Evolutionary conservation across 768 basidiomycete species (phyloP).

Genomic region (Epithele typhae): DNA sequence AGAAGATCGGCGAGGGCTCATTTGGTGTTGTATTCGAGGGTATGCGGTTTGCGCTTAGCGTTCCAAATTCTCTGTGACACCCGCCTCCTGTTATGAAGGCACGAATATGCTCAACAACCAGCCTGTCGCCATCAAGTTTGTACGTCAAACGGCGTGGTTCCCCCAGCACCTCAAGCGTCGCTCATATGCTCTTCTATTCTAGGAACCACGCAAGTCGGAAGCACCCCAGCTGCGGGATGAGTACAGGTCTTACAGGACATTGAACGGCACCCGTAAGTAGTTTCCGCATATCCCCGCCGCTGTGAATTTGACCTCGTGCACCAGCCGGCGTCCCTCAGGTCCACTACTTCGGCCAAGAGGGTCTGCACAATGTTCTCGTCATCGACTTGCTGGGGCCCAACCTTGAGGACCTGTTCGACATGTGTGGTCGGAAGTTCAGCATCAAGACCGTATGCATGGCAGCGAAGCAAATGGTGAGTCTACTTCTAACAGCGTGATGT

Average conservation of each 20-base stretch:
- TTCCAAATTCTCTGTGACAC: no score
- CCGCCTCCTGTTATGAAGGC: constrained; percentile 40
- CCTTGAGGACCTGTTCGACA: constrained; percentile 96
- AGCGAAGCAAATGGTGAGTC: constrained; percentile 93
- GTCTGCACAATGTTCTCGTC: constrained; percentile 92
- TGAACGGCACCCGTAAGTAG: constrained; percentile 81
- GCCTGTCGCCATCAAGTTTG: constrained; percentile 97
- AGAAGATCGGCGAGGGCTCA: constrained; percentile 99
- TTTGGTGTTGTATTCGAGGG: constrained; percentile 98
- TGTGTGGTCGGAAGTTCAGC: constrained; percentile 97
- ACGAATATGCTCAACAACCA: constrained; percentile 79
- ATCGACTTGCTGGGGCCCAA: constrained; percentile 97
- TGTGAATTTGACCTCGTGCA: background rate
- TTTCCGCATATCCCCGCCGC: constrained; percentile 2
- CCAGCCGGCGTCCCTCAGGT: constrained; percentile 95
- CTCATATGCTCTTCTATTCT: constrained; percentile 4
- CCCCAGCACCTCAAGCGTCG: background rate
- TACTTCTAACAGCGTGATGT: background rate
- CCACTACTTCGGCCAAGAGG: constrained; percentile 98
- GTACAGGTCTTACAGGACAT: constrained; percentile 93
- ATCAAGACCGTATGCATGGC: constrained; percentile 99
- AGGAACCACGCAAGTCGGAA: constrained; percentile 96
- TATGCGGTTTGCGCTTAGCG: constrained; percentile 28
- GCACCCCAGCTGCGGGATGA: constrained; percentile 97
- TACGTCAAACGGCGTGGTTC: constrained; percentile 40